A percentile compares a stretch with the other conserved stretches of the same genome.
Evolutionary conservation across 2,329 filamentous ascomycete species (phyloP).

Genomic region (Exophiala viscosa): DNA sequence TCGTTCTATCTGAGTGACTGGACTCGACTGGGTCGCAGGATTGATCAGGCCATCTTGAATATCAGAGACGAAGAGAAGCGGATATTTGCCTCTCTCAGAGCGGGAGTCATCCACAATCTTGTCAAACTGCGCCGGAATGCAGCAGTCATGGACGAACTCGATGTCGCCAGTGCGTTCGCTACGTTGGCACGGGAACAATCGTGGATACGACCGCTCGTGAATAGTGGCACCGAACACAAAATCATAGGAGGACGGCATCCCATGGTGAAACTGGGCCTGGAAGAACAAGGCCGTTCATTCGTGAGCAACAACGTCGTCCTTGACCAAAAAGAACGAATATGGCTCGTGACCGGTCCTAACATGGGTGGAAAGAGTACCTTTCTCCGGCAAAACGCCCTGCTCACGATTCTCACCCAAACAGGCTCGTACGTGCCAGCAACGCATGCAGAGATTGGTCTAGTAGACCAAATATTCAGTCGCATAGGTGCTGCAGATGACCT

Average conservation of each 20-base stretch:
- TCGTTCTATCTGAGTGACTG: constrained; percentile 82
- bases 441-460: constrained; percentile 79
- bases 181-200: constrained; percentile 69
- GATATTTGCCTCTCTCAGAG: constrained; percentile 71
- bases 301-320: constrained; percentile 82
- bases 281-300: constrained; percentile 75
- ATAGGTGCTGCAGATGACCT: constrained; percentile 92
- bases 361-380: constrained; percentile 99
- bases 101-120: constrained; percentile 73
- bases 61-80: constrained; percentile 81
- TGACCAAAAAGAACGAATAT: constrained; percentile 68
- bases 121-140: constrained; percentile 86
- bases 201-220: constrained; percentile 70
- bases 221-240: constrained; percentile 61
- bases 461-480: constrained; percentile 94
- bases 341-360: constrained; percentile 77
- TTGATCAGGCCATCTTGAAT: constrained; percentile 72
- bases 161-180: constrained; percentile 84
- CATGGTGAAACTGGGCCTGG: constrained; percentile 80
- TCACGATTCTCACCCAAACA: constrained; percentile 87
- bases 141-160: constrained; percentile 85
- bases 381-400: constrained; percentile 88
- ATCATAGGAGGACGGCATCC: constrained; percentile 86
- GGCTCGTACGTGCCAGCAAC: constrained; percentile 89
- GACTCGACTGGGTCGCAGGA: constrained; percentile 72